These are phyloP conservation scores for Trametopsis cervina DNA, from an alignment of 768 basidiomycete species.

Conservation along the genomic window DNA sequence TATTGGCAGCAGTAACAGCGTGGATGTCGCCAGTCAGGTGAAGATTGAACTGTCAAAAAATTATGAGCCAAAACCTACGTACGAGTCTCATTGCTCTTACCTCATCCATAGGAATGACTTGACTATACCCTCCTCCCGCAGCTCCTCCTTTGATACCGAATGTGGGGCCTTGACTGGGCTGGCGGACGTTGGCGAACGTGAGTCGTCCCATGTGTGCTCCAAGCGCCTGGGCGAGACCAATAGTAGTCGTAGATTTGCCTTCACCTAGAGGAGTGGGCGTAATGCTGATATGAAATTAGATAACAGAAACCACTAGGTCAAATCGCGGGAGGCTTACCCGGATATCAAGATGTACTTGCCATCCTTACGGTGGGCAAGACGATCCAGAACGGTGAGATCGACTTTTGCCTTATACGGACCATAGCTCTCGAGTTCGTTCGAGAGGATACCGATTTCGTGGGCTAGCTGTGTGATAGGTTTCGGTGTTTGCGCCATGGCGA, in stretches of 20 bases:
- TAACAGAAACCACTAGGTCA: not conserved
- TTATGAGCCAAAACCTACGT: not conserved
- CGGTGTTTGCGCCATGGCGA: slow-evolving; percentile 90
- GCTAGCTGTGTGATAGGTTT: slow-evolving; percentile 84
- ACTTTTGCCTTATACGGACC: slow-evolving; percentile 98
- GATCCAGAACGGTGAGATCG: slow-evolving; percentile 80
- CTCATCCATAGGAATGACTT: slow-evolving; percentile 99
- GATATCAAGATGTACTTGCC: slow-evolving; percentile 97
- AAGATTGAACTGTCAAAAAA: slow-evolving; percentile 69
- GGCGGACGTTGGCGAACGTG: slow-evolving; percentile 93
- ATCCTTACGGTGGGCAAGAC: slow-evolving; percentile 76
- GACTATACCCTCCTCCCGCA: slow-evolving; percentile 96
- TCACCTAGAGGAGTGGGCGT: slow-evolving; percentile 96
- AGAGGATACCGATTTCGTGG: slow-evolving; percentile 77
- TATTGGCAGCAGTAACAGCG: slow-evolving; percentile 95
- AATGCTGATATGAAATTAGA: slow-evolving; percentile 45
- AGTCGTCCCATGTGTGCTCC: slow-evolving; percentile 91
- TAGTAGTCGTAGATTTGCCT: slow-evolving; percentile 97
- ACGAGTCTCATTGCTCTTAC: slow-evolving; percentile 28
- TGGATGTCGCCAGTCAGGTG: slow-evolving; percentile 97
- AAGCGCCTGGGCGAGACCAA: slow-evolving; percentile 93
- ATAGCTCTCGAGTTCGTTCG: slow-evolving; percentile 88
- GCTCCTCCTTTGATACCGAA: slow-evolving; percentile 99
- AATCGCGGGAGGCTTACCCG: slow-evolving; percentile 41
- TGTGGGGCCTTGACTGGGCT: slow-evolving; percentile 97